These are phyloP conservation scores for Cutaneotrichosporon cavernicola DNA, from an alignment of 1,284 basidiomycete genomes.

Conservation along the genomic window DNA sequence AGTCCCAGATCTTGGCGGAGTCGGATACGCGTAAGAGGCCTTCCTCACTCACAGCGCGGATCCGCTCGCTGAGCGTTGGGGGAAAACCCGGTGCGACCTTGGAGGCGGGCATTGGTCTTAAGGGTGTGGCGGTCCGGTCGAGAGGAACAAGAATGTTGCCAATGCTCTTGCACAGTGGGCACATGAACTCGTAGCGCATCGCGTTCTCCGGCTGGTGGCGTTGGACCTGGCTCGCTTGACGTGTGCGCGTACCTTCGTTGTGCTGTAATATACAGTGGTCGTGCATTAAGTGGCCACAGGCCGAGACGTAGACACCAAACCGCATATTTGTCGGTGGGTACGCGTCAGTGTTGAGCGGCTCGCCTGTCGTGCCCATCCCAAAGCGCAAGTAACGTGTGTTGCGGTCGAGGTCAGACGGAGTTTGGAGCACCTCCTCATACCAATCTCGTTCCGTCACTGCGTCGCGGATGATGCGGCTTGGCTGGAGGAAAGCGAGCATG, in stretches of 20 bases:
- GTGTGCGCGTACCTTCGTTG: slow-evolving; percentile 77
- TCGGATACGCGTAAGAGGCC: slow-evolving; percentile 45
- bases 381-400: slow-evolving; percentile 39
- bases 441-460: slow-evolving; percentile 67
- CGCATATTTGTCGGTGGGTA: slow-evolving; percentile 71
- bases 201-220: slow-evolving; percentile 94
- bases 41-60: slow-evolving; percentile 48
- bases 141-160: slow-evolving; percentile 93
- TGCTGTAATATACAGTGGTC: slow-evolving; percentile 91
- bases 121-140: slow-evolving; percentile 44
- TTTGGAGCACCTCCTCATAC: slow-evolving; percentile 71
- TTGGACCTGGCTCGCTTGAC: slow-evolving; percentile 85
- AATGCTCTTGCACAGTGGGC: slow-evolving; percentile 96
- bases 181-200: slow-evolving; percentile 89
- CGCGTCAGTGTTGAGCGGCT: slow-evolving; percentile 53
- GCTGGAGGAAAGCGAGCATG: slow-evolving; percentile 82
- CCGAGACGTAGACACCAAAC: slow-evolving; percentile 83
- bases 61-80: slow-evolving; percentile 41
- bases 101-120: slow-evolving; percentile 26
- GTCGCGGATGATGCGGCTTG: slow-evolving; percentile 81
- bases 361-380: slow-evolving; percentile 35
- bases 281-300: slow-evolving; percentile 98
- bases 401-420: slow-evolving; percentile 68
- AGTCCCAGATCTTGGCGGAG: slow-evolving; percentile 50
- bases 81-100: slow-evolving; percentile 24